phyloP scores from a whole-genome alignment of 441 rosid genomes.

The Dalechampia spathulata region DNA sequence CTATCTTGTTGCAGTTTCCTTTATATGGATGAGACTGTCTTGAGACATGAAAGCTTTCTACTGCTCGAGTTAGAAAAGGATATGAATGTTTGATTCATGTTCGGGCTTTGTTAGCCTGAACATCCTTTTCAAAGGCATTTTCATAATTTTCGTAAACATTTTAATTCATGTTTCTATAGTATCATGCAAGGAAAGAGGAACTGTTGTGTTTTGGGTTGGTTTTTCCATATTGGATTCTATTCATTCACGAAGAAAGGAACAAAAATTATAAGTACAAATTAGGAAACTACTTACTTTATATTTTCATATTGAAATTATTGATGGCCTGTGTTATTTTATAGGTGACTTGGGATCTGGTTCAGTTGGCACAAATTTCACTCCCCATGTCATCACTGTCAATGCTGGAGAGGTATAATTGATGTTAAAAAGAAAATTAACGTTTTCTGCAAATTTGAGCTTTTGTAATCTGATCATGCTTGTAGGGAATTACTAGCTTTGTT shows the following conservation, averaged over 20 bases:
- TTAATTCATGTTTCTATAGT: no score
- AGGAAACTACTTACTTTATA: neutral
- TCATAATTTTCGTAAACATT: no score
- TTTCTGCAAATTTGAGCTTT: neutral
- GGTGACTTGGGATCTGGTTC: conserved; percentile 52
- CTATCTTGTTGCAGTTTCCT: neutral
- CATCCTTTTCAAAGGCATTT: neutral
- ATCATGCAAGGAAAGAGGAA: no score
- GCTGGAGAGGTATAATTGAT: conserved; percentile 73
- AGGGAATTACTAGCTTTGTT: neutral
- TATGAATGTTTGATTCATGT: neutral
- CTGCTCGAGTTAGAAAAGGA: neutral
- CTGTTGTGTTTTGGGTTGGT: no score
- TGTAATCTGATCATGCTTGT: neutral
- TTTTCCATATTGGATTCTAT: no score
- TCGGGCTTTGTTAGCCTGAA: neutral
- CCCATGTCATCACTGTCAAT: conserved; percentile 81
- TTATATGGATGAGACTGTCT: neutral
- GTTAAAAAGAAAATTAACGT: neutral
- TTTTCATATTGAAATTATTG: conserved; percentile 1
- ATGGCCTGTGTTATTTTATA: conserved; percentile 22
- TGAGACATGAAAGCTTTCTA: neutral
- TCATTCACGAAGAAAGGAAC: neutral
- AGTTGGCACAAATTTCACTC: conserved; percentile 73
- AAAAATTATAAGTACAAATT: neutral